Conservation (phyloP, 257 asterid genomes). For the Euphrasia confusa region DNA sequence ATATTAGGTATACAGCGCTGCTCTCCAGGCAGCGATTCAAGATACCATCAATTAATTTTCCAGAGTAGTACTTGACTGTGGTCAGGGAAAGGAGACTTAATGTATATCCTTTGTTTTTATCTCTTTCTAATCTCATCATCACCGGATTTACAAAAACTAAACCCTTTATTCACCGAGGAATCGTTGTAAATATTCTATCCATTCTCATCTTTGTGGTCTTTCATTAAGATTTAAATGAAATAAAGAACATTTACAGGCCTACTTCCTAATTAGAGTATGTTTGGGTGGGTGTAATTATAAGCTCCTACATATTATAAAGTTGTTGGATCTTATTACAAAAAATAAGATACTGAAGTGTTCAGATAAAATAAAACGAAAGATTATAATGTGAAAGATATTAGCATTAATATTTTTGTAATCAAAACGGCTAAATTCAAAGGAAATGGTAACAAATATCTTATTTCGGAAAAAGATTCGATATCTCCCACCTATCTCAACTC, state of each 20-base stretch:
- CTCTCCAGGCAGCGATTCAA: constrained; percentile 89
- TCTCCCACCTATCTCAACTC: background rate
- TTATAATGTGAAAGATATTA: background rate
- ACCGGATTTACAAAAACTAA: no score
- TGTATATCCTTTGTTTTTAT: constrained; percentile 39
- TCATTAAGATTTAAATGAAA: constrained; percentile 10
- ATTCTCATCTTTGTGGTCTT: background rate
- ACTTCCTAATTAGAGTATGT: background rate
- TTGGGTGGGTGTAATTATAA: background rate
- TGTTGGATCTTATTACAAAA: background rate
- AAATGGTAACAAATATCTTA: background rate
- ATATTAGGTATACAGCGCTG: constrained; percentile 82
- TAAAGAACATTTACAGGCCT: background rate
- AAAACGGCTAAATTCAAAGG: background rate
- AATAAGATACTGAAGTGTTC: background rate
- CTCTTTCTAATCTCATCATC: background rate
- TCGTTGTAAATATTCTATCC: background rate
- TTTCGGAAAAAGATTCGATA: background rate
- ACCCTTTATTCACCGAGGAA: no score
- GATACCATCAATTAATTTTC: constrained; percentile 90
- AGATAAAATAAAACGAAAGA: background rate
- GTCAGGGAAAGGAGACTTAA: constrained; percentile 99
- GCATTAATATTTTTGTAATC: background rate
- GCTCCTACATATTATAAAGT: background rate
- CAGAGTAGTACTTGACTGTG: constrained; percentile 66